These are phyloP conservation scores for Salix purpurea DNA, from an alignment of 345 rosid genomes.

Conservation along the genomic window DNA sequence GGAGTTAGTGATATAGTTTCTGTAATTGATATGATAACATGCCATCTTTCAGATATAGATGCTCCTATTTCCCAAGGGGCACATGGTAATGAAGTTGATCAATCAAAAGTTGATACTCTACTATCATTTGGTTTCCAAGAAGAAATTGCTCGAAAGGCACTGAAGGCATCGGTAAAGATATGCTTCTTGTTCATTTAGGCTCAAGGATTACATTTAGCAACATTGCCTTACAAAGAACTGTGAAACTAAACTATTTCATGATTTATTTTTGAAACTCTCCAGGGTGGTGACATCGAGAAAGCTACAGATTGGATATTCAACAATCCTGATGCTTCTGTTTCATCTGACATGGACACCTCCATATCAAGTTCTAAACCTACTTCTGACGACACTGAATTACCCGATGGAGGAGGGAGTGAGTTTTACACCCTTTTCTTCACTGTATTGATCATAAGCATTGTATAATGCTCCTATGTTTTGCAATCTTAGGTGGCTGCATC, in stretches of 20 bases:
- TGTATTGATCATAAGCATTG: background rate
- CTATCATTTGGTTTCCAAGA: conserved; percentile 87
- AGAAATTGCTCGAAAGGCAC: conserved; percentile 76
- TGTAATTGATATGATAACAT: background rate
- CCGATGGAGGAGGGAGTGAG: conserved; percentile 97
- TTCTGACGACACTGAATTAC: conserved; percentile 40
- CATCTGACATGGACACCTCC: conserved; percentile 66
- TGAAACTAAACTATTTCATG: background rate
- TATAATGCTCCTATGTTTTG: too few species aligned
- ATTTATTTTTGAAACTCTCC: conserved; percentile 10
- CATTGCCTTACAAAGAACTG: background rate
- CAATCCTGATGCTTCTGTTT: conserved; percentile 67
- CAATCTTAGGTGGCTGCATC: background rate
- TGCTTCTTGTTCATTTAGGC: conserved; percentile 1
- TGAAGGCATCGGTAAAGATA: conserved; percentile 65
- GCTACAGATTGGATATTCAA: conserved; percentile 99
- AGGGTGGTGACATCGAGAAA: conserved; percentile 92
- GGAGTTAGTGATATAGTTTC: background rate
- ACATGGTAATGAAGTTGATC: conserved; percentile 42
- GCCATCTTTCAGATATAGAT: conserved; percentile 57
- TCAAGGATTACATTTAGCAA: background rate
- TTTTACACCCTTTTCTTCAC: conserved; percentile 14
- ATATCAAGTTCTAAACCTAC: conserved; percentile 42
- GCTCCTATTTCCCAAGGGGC: conserved; percentile 52
- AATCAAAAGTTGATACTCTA: conserved; percentile 69